A percentile compares a stretch with the other conserved stretches of the same genome.
Conservation (phyloP, 2,329 filamentous ascomycete species). For the Sarocladiaceae sp. region DNA sequence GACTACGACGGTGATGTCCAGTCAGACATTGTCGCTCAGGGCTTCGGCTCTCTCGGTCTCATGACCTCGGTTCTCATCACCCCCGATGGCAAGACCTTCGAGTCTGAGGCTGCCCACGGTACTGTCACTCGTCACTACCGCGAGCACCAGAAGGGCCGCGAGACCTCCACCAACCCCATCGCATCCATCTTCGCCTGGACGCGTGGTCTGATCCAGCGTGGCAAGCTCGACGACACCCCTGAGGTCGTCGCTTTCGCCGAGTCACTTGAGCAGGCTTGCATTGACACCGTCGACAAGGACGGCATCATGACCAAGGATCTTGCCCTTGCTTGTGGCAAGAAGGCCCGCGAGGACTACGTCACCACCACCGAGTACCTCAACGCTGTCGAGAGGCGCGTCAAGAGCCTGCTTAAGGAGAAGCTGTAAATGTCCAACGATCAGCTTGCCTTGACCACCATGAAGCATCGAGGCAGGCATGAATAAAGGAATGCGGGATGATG, state of each 20-base stretch:
- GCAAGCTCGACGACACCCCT: constrained; percentile 87
- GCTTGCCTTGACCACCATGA: not conserved
- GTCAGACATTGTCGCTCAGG: constrained; percentile 96
- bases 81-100: constrained; percentile 93
- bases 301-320: constrained; percentile 99
- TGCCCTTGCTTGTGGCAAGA: constrained; percentile 90
- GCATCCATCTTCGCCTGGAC: constrained; percentile 99
- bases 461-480: not conserved
- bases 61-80: constrained; percentile 99
- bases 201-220: constrained; percentile 86
- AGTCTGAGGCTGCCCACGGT: constrained; percentile 96
- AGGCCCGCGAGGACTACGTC: constrained; percentile 77
- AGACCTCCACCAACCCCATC: constrained; percentile 98
- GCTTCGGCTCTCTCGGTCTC: constrained; percentile 94
- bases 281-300: constrained; percentile 90
- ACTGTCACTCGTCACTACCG: constrained; percentile 98
- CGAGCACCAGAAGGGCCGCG: constrained; percentile 95
- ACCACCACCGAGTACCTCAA: constrained; percentile 89
- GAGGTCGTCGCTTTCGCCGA: constrained; percentile 90
- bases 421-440: constrained; percentile 42
- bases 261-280: constrained; percentile 84
- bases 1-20: constrained; percentile 99
- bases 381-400: constrained; percentile 87
- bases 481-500: not conserved
- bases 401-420: constrained; percentile 74